A percentile compares a stretch with the other conserved stretches of the same genome.
Conservation (phyloP, 225 moss, liverwort and hornwort genomes). For the Bryum argenteum region DNA sequence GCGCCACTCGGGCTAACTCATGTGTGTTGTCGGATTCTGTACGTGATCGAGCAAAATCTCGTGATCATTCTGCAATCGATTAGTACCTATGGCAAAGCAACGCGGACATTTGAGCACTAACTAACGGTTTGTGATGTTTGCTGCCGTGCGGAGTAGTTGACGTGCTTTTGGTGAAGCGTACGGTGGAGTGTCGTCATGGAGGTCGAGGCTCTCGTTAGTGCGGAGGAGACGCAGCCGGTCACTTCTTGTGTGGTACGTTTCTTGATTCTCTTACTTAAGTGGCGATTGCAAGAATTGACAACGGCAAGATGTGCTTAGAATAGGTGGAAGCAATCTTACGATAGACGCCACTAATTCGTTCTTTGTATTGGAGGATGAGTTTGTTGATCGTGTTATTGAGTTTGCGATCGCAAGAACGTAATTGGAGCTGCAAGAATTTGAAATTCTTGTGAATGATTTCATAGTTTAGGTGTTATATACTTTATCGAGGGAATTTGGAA, state of each 20-base stretch:
- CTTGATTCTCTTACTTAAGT: background rate
- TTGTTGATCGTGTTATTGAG: no score
- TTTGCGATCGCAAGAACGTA: no score
- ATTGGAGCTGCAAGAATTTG: no score
- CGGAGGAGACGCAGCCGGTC: slow-evolving; percentile 15
- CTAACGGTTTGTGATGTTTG: slow-evolving; percentile 11
- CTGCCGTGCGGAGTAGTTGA: background rate
- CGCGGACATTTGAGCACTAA: no score
- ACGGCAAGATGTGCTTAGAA: background rate
- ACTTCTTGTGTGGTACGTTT: slow-evolving; percentile 31
- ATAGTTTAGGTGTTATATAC: background rate
- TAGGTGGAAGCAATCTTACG: background rate
- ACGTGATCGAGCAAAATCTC: no score
- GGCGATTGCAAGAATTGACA: slow-evolving; percentile 4
- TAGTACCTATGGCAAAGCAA: no score
- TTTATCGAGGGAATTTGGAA: background rate
- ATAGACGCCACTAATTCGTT: no score
- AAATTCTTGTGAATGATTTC: no score
- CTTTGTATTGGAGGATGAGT: no score
- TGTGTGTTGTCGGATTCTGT: no score
- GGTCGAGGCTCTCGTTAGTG: slow-evolving; percentile 15
- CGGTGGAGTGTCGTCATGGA: slow-evolving; percentile 29
- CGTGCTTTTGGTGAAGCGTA: slow-evolving; percentile 19
- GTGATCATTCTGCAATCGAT: no score
- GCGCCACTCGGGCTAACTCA: no score